These are phyloP conservation scores for Curvularia sp. DNA, from an alignment of 2,329 filamentous ascomycete species.

Conservation along the genomic window DNA sequence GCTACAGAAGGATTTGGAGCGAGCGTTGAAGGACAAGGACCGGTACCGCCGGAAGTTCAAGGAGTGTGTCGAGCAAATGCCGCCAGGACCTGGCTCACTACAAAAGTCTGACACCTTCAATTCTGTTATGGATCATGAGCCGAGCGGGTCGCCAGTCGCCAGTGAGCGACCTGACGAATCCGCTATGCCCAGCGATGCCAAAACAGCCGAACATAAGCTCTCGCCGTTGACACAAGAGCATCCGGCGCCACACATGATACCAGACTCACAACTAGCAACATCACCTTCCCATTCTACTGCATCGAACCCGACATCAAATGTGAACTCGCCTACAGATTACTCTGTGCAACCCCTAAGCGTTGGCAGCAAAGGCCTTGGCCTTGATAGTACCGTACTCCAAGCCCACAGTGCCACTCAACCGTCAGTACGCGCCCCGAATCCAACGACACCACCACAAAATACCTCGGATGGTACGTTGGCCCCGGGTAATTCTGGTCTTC, in stretches of 20 bases:
- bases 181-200: constrained; percentile 29
- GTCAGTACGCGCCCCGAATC: constrained; percentile 17
- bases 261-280: constrained; percentile 42
- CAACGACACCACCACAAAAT: constrained; percentile 25
- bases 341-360: constrained; percentile 42
- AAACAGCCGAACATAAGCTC: constrained; percentile 32
- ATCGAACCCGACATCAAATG: constrained; percentile 35
- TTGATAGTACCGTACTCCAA: constrained; percentile 33
- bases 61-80: constrained; percentile 66
- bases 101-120: constrained; percentile 47
- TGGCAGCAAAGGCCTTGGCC: constrained; percentile 33
- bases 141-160: constrained; percentile 49
- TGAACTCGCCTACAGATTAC: constrained; percentile 46
- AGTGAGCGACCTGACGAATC: constrained; percentile 43
- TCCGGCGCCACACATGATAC: constrained; percentile 32
- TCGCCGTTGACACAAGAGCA: constrained; percentile 30
- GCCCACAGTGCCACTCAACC: constrained; percentile 20
- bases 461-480: constrained; percentile 13
- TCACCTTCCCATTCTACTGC: constrained; percentile 43
- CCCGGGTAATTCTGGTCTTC: constrained; percentile 27
- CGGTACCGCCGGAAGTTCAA: constrained; percentile 90
- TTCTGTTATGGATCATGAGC: constrained; percentile 45
- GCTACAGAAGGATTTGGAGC: constrained; percentile 92
- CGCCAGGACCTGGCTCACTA: constrained; percentile 44
- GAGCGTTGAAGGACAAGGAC: constrained; percentile 91